Conservation (phyloP, 805 yeast genomes). For the Hanseniaspora clermontiae region DNA sequence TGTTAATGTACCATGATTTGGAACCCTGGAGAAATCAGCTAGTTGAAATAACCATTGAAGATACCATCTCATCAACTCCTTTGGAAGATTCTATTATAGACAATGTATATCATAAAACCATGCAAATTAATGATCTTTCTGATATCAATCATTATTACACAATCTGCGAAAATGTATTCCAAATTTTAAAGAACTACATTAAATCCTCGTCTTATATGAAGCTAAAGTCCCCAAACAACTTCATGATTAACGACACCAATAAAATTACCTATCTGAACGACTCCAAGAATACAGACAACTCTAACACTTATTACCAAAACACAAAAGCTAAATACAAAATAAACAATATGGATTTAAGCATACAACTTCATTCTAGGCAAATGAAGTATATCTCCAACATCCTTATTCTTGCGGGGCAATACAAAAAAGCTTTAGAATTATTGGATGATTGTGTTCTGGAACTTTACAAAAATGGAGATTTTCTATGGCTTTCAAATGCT, state of each 20-base stretch:
- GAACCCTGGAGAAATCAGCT: slow-evolving; percentile 80
- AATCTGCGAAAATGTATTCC: slow-evolving; percentile 50
- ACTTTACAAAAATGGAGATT: slow-evolving; percentile 54
- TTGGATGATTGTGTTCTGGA: slow-evolving; percentile 60
- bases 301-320: slow-evolving; percentile 15
- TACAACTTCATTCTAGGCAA: slow-evolving; percentile 57
- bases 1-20: slow-evolving; percentile 59
- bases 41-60: slow-evolving; percentile 40
- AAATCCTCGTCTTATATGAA: slow-evolving; percentile 68
- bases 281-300: slow-evolving; percentile 19
- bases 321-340: slow-evolving; percentile 13
- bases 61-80: slow-evolving; percentile 4
- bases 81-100: slow-evolving; percentile 6
- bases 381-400: slow-evolving; percentile 64
- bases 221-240: slow-evolving; percentile 65
- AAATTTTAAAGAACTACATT: slow-evolving; percentile 53
- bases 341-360: slow-evolving; percentile 25
- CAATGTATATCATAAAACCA: slow-evolving; percentile 10
- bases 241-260: slow-evolving; percentile 35
- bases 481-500: slow-evolving; percentile 78
- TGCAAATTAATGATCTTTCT: slow-evolving; percentile 20
- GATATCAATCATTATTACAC: slow-evolving; percentile 63
- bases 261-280: slow-evolving; percentile 32
- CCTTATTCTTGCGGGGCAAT: slow-evolving; percentile 67
- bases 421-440: slow-evolving; percentile 53